Evolutionary conservation across 1,284 basidiomycete species (phyloP).

Genomic region (Ceratobasidium sp.): DNA sequence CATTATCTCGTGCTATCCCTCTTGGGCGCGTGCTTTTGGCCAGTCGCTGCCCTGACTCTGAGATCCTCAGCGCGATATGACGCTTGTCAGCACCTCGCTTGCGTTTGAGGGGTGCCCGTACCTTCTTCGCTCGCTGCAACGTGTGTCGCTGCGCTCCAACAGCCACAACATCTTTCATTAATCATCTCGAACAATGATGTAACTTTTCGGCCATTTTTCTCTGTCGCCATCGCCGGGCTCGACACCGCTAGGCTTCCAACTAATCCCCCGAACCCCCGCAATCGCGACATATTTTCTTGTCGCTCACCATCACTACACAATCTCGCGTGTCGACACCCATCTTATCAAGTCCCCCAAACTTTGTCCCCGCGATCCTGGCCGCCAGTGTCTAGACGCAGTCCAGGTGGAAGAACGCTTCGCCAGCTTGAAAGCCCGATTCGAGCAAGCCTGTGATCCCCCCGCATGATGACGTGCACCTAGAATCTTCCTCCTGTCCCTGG

Average conservation of each 20-base stretch:
- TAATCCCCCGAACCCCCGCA: background rate
- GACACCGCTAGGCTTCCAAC: background rate
- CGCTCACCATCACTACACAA: slow-evolving; percentile 11
- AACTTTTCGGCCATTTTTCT: too few relatives aligned
- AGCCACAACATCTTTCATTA: background rate
- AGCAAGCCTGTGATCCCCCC: slow-evolving; percentile 17
- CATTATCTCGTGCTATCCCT: slow-evolving; percentile 22
- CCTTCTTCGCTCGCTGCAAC: background rate
- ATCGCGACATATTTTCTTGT: background rate
- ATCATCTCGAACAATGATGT: background rate
- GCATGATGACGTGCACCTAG: background rate
- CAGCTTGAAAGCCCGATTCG: slow-evolving; percentile 14
- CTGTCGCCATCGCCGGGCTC: background rate
- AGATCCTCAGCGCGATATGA: slow-evolving; percentile 14
- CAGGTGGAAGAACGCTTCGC: background rate
- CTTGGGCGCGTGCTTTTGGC: slow-evolving; percentile 27
- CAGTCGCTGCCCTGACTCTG: slow-evolving; percentile 10
- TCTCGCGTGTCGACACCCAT: slow-evolving; percentile 17
- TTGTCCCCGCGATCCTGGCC: slow-evolving; percentile 29
- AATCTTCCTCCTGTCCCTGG: slow-evolving; percentile 16
- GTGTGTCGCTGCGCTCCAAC: slow-evolving; percentile 12
- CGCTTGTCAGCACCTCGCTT: slow-evolving; percentile 7
- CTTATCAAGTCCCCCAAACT: slow-evolving; percentile 32
- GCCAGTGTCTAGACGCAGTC: slow-evolving; percentile 19
- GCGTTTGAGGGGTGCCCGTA: background rate